Evolutionary conservation across 1,284 basidiomycete species (phyloP).

Genomic region (Moesziomyces globuligerus): DNA sequence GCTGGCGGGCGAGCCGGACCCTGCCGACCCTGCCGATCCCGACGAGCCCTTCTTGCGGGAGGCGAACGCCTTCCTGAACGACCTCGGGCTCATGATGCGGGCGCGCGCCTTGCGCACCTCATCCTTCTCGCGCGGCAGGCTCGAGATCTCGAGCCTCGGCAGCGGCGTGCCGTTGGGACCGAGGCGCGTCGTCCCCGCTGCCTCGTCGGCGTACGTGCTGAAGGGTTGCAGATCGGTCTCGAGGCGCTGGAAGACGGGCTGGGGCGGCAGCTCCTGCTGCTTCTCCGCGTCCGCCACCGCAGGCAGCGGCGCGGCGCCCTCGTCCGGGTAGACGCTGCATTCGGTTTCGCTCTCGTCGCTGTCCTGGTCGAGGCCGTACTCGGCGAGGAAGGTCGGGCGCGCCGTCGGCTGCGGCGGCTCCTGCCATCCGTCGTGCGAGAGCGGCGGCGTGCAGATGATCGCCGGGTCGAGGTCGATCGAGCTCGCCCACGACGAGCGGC

Average conservation of each 20-base stretch:
- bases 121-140: conserved; percentile 38
- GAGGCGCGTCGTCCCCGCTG: not conserved
- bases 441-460: conserved; percentile 37
- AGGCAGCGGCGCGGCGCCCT: conserved; percentile 6
- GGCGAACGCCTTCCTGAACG: conserved; percentile 42
- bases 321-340: conserved; percentile 20
- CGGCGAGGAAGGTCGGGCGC: conserved; percentile 35
- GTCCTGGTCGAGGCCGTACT: conserved; percentile 35
- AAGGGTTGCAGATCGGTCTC: conserved; percentile 25
- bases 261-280: conserved; percentile 6
- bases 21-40: conserved; percentile 3
- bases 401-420: conserved; percentile 1
- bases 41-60: conserved; percentile 27
- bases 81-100: conserved; percentile 32
- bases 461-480: conserved; percentile 40
- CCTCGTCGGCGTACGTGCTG: conserved; percentile 4
- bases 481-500: conserved; percentile 39
- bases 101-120: conserved; percentile 20
- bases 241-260: conserved; percentile 39
- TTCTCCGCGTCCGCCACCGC: not conserved
- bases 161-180: conserved; percentile 5
- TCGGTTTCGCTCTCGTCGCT: conserved; percentile 44
- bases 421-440: conserved; percentile 24
- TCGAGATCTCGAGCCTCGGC: conserved; percentile 26
- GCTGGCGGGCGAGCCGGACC: conserved; percentile 6